Percentiles rank a stretch among this genome's conserved stretches.
Evolutionary conservation across 164 flowering plant genomes (phyloP).

Genomic region (Protea cynaroides): DNA sequence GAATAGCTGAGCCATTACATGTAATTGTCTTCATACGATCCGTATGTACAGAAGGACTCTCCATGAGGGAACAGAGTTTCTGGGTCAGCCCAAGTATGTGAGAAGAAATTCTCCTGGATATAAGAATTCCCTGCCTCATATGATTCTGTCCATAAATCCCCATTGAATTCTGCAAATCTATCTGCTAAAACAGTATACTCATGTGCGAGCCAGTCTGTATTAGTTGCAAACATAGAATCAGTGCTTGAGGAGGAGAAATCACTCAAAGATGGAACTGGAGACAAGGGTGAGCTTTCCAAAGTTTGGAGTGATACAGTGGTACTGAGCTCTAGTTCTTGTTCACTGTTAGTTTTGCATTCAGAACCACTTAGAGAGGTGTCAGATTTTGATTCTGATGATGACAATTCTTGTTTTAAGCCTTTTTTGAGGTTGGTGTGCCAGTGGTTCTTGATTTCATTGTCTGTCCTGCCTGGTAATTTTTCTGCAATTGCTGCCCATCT

Average conservation of each 20-base stretch:
- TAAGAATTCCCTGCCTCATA: background rate
- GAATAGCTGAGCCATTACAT: too few relatives aligned
- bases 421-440: background rate
- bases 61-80: background rate
- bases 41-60: background rate
- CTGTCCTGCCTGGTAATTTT: background rate
- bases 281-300: conserved; percentile 6
- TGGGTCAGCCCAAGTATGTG: background rate
- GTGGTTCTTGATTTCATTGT: background rate
- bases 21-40: background rate
- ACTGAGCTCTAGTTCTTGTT: background rate
- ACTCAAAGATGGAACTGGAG: background rate
- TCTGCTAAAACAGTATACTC: too few relatives aligned
- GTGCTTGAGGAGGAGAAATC: background rate
- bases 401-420: background rate
- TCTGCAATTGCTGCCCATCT: background rate
- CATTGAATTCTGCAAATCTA: background rate
- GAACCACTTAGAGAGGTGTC: background rate
- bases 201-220: background rate
- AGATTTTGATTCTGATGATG: background rate
- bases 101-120: background rate
- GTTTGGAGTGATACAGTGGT: background rate
- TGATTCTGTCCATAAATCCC: background rate
- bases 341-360: background rate
- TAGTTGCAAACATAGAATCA: background rate